Evolutionary conservation across 805 yeast species (phyloP).

Genomic region (Sugiyamaella valdiviana): DNA sequence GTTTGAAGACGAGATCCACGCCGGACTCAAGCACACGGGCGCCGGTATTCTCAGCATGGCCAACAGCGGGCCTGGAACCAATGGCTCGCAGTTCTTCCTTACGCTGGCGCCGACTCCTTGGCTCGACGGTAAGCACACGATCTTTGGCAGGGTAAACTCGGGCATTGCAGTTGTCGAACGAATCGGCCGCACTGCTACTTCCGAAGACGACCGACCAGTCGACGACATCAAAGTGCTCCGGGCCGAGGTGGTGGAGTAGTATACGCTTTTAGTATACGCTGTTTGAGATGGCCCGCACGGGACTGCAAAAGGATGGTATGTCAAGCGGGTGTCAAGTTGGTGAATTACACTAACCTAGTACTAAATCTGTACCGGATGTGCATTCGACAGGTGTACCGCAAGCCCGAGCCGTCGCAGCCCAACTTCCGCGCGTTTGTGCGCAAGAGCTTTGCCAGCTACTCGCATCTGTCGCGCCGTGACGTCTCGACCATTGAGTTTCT

Average conservation of each 20-base stretch:
- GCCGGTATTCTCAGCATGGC: constrained; percentile 91
- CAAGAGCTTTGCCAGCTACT: constrained; percentile 57
- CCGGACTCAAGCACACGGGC: constrained; percentile 52
- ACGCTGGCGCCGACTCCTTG: constrained; percentile 87
- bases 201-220: constrained; percentile 37
- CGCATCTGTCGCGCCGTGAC: constrained; percentile 60
- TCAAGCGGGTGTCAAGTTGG: neutral
- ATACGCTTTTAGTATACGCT: too few relatives aligned
- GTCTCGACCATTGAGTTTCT: constrained; percentile 83
- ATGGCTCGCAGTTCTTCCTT: constrained; percentile 85
- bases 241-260: constrained; percentile 9
- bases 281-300: constrained; percentile 28
- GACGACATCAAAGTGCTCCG: constrained; percentile 37
- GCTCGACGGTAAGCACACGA: constrained; percentile 84
- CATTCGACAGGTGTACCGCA: constrained; percentile 40
- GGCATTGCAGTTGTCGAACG: constrained; percentile 42
- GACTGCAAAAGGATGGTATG: constrained; percentile 39
- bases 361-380: constrained; percentile 45
- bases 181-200: constrained; percentile 53
- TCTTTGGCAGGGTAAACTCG: constrained; percentile 65
- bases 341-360: constrained; percentile 23
- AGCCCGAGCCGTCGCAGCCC: constrained; percentile 42
- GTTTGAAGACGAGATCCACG: constrained; percentile 70
- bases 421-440: constrained; percentile 45
- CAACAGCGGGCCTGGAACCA: constrained; percentile 84